A percentile compares a stretch with the other conserved stretches of the same genome.
phyloP scores from a whole-genome alignment of 2,329 filamentous ascomycete genomes.

The Alternaria arbusti region DNA sequence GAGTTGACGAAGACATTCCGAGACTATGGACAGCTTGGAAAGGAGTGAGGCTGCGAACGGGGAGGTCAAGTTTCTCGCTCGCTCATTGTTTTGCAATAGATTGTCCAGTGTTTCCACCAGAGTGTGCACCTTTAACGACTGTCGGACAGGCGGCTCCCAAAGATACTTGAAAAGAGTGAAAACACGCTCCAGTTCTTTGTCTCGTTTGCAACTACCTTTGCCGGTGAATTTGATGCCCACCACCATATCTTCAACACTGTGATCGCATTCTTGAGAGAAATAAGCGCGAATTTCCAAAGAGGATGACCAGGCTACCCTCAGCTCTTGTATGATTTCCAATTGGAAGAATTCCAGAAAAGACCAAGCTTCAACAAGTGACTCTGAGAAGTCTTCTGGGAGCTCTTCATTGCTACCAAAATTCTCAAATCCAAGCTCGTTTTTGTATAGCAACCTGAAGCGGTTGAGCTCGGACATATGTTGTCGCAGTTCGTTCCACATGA shows the following conservation, averaged over 20 bases:
- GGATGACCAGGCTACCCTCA: background rate
- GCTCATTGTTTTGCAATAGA: background rate
- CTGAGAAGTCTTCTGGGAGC: background rate
- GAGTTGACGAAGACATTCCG: background rate
- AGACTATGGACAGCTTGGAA: background rate
- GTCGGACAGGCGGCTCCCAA: background rate
- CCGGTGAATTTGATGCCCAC: background rate
- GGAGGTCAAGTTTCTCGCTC: background rate
- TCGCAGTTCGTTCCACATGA: conserved; percentile 3
- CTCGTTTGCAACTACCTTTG: background rate
- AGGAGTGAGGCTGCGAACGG: background rate
- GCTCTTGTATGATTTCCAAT: background rate
- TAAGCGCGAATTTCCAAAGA: background rate
- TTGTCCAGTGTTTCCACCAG: background rate
- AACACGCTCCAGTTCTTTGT: background rate
- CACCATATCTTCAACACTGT: background rate
- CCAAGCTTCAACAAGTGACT: background rate
- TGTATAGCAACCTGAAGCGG: background rate
- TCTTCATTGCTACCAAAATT: background rate
- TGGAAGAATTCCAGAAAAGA: background rate
- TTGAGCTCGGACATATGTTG: conserved; percentile 1
- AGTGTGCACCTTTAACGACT: background rate
- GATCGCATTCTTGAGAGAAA: background rate
- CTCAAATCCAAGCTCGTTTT: background rate
- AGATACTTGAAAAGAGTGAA: background rate